A percentile compares a stretch with the other conserved stretches of the same genome.
phyloP scores from a whole-genome alignment of 345 rosid species.

The Zanthoxylum bungeanum region DNA sequence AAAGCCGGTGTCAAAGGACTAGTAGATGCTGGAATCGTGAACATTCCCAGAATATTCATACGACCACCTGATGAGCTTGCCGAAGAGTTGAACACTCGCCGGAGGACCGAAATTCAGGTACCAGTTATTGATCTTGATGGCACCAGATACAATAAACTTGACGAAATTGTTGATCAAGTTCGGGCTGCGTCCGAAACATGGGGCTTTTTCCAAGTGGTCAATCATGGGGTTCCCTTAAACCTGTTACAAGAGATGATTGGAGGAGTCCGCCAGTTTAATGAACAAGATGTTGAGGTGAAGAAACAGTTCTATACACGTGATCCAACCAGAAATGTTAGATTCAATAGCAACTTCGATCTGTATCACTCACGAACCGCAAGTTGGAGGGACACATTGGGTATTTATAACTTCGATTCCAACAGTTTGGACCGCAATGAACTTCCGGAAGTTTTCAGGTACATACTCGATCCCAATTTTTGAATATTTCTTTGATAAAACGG shows the following conservation, averaged over 20 bases:
- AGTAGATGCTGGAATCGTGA: constrained; percentile 13
- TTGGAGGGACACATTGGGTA: constrained; percentile 29
- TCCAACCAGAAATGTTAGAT: not conserved
- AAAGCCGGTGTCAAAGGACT: constrained; percentile 22
- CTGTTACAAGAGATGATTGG: constrained; percentile 19
- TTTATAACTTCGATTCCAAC: not conserved
- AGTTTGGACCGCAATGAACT: not conserved
- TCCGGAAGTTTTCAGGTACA: constrained; percentile 6
- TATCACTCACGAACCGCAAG: constrained; percentile 11
- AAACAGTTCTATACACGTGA: constrained; percentile 11
- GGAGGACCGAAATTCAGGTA: not conserved
- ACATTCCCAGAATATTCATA: constrained; percentile 19
- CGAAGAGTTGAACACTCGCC: not conserved
- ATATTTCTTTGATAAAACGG: no score
- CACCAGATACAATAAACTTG: constrained; percentile 7
- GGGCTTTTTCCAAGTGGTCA: constrained; percentile 49
- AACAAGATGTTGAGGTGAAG: constrained; percentile 18
- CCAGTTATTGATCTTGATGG: constrained; percentile 17
- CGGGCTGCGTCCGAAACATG: constrained; percentile 29
- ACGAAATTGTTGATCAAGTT: constrained; percentile 23
- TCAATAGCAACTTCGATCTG: constrained; percentile 17
- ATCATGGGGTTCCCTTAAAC: constrained; percentile 33
- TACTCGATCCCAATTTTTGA: not conserved
- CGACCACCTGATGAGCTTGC: constrained; percentile 4
- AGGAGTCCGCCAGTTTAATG: constrained; percentile 13